phyloP scores from a whole-genome alignment of 768 basidiomycete genomes.

The Pleurotus platypus region DNA sequence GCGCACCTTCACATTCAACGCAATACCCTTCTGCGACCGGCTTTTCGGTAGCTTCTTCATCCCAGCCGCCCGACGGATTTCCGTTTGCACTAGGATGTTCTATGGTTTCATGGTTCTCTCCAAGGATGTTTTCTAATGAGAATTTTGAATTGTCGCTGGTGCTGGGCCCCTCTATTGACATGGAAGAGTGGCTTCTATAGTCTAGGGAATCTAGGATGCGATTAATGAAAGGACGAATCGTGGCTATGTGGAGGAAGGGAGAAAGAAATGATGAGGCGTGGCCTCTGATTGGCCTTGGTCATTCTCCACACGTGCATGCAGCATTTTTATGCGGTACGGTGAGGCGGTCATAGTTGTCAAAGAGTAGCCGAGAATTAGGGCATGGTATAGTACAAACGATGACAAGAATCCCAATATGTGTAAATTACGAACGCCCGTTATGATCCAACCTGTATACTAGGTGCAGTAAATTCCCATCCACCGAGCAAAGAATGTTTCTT shows the following conservation, averaged over 20 bases:
- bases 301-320: conserved; percentile 8
- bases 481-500: conserved; percentile 28
- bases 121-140: conserved; percentile 69
- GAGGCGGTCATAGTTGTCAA: no score
- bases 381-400: no score
- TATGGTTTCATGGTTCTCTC: conserved; percentile 56
- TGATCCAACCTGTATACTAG: conserved; percentile 13
- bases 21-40: conserved; percentile 64
- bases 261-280: background rate
- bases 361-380: no score
- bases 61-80: conserved; percentile 53
- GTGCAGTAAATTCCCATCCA: conserved; percentile 17
- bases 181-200: conserved; percentile 1
- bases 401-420: background rate
- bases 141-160: conserved; percentile 26
- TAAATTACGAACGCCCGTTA: conserved; percentile 7
- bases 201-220: conserved; percentile 7
- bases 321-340: no score
- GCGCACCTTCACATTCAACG: conserved; percentile 81
- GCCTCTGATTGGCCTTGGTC: background rate
- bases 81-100: conserved; percentile 49
- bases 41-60: conserved; percentile 52
- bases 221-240: conserved; percentile 1
- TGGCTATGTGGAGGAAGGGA: background rate
- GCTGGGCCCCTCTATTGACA: background rate